Evolutionary conservation across 106 monocot genomes (phyloP), one percentile per base, ranked within the genome.

Genomic region (Dendrobium nobile): DNA sequence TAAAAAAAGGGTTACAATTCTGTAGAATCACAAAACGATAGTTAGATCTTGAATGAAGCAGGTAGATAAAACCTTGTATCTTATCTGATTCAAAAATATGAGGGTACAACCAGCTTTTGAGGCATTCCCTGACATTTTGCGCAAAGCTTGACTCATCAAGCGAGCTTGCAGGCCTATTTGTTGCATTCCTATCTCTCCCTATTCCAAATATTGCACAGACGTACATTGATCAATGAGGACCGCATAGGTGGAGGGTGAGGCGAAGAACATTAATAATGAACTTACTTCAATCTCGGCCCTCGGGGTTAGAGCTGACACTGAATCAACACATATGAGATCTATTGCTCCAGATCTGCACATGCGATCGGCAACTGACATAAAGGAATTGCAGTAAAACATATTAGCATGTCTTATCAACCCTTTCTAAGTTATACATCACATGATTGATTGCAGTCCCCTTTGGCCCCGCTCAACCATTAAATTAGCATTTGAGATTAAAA

Each of bases 301-400:
- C 78, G 97, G 97, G 81, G 97, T 98, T 33, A 98, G 91, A 82
- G 97, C 97, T 51, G 97, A 98, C 43, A 98, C 97, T 7, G 97
- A 94, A 85, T 98, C 97, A 47, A 98, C 87, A 72, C 94, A 94
- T 40, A 98, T 98, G 74, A 98, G 89, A 85, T 98, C 97, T 78
- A 98, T 84, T 73, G 97, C 94, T 81, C 97, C 97, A 75, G 94
- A 98, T 94, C 97, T 98, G 88, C 97, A 98, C 97, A 98, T 94
- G 65, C 97, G 92, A 88, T 98, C 97, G 2, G 97, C 97, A 89
- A 91, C 97, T 98, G 90, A 86, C 72, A 89, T 79, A 86, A 80
- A 64, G 85, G 79, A 40, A 78, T 45, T 41, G n/a, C 47, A 80
- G 15, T 77, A 1, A 73, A 67, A 68, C 22, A 74, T 19, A 74